Base-by-base conservation (phyloP, 169 alveolate genomes). In the Theileria parva region DNA sequence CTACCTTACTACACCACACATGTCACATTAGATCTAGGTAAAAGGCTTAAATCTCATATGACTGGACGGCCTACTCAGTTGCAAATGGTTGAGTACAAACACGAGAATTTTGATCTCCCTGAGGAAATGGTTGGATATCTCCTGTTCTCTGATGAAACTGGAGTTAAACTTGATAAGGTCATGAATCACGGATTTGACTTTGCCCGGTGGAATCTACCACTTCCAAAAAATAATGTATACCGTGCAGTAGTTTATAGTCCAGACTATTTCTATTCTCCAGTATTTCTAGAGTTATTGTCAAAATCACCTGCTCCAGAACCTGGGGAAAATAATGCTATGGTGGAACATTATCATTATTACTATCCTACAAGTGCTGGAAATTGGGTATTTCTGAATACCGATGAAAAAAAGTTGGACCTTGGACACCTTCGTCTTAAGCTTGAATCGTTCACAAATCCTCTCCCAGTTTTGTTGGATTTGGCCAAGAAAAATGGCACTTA, bases 401-500 rank as follows among this genome's bases (percentile, higher is more conserved):
- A 37, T n/a, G 61, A 25, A 37, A 25, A n/a, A 17, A 32, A 65
- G 34, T 44, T 65, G 74, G 74, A 65, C 8, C 25, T 21, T 32
- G 57, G 39, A 9, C 30, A 28, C 25, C 57, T 65, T 25, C 32
- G 30, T 27, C 74, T 65, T 44, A 65, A 25, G 74, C 34, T 65
- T 21, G 74, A 21, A 37, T 11, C 17, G 19, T 28, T 65, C 32
- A 4, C 21, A 2, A 19, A 57, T 21, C 53, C 53, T 44, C 53
- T 44, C 53, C 66, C 66, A 25, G 74, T 25, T 19, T 3, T 44
- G 51, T 21, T 65, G 25, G 74, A 65, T 44, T 25, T 65, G 57
- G 74, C 48, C 7, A 65, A 65, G 63, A 65, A 25, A 17, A 39
- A 13, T n/a, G 74, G 74, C 7, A 65, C 60, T 9, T 65, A 65